Evolutionary conservation across 2,329 filamentous ascomycete genomes (phyloP).

Genomic region (Thelonectria rubi): DNA sequence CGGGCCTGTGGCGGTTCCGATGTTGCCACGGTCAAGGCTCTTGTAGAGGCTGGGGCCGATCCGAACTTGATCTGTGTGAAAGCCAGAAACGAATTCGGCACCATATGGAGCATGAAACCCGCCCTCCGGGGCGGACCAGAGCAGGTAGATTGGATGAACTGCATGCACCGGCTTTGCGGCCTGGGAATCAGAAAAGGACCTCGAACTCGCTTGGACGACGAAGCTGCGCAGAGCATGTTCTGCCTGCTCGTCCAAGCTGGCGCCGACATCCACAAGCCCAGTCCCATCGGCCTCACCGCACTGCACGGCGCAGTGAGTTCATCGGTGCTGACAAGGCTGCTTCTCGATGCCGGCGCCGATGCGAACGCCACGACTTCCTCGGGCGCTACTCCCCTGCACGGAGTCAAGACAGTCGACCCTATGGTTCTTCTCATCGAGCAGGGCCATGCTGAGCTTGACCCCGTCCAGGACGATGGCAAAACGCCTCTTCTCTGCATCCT

Average conservation of each 20-base stretch:
- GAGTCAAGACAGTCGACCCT: background rate
- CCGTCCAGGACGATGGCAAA: slow-evolving; percentile 21
- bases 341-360: slow-evolving; percentile 3
- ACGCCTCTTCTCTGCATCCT: slow-evolving; percentile 38
- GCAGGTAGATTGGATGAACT: slow-evolving; percentile 4
- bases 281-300: slow-evolving; percentile 24
- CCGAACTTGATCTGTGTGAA: slow-evolving; percentile 32
- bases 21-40: slow-evolving; percentile 29
- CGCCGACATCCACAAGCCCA: slow-evolving; percentile 33
- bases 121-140: background rate
- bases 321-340: background rate
- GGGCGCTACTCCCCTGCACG: slow-evolving; percentile 35
- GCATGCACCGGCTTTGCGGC: slow-evolving; percentile 23
- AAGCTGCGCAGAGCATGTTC: slow-evolving; percentile 23
- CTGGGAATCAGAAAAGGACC: background rate
- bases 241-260: slow-evolving; percentile 37
- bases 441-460: slow-evolving; percentile 39
- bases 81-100: slow-evolving; percentile 4
- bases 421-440: slow-evolving; percentile 38
- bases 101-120: background rate
- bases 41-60: slow-evolving; percentile 47
- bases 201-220: background rate
- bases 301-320: slow-evolving; percentile 30
- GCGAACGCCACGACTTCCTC: background rate
- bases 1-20: slow-evolving; percentile 19